Evolutionary conservation across 1,284 basidiomycete species (phyloP).

Genomic region (Puccinia sorghi): DNA sequence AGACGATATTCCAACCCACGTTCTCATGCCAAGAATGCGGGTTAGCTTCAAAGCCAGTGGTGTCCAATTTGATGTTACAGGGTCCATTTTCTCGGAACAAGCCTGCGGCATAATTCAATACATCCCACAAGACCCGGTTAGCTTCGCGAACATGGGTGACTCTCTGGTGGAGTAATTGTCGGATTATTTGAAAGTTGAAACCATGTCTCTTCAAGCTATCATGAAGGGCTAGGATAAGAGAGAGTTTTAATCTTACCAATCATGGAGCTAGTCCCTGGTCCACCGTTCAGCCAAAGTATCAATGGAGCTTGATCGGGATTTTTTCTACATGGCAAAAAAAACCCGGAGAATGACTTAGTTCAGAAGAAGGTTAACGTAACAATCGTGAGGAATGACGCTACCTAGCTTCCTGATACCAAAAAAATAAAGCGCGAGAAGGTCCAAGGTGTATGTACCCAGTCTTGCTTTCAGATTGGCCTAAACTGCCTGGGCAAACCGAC

Average conservation of each 20-base stretch:
- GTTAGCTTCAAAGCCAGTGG: constrained; percentile 22
- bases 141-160: background rate
- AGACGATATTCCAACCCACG: background rate
- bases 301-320: constrained; percentile 37
- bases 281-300: constrained; percentile 45
- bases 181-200: background rate
- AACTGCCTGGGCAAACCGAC: background rate
- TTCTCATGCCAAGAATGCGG: constrained; percentile 31
- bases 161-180: background rate
- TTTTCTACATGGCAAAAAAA: background rate
- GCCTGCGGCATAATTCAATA: background rate
- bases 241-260: constrained; percentile 12
- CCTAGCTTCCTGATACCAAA: constrained; percentile 27
- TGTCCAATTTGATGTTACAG: constrained; percentile 31
- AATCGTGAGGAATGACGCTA: background rate
- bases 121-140: background rate
- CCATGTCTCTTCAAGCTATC: too few species aligned
- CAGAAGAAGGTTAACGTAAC: background rate
- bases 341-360: background rate
- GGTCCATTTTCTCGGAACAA: constrained; percentile 44
- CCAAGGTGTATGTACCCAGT: constrained; percentile 9
- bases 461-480: background rate
- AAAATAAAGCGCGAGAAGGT: background rate
- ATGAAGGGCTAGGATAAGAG: background rate
- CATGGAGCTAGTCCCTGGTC: constrained; percentile 41